These are phyloP conservation scores for Suhomyces sp. DNA, from an alignment of 805 yeast genomes.

Conservation along the genomic window DNA sequence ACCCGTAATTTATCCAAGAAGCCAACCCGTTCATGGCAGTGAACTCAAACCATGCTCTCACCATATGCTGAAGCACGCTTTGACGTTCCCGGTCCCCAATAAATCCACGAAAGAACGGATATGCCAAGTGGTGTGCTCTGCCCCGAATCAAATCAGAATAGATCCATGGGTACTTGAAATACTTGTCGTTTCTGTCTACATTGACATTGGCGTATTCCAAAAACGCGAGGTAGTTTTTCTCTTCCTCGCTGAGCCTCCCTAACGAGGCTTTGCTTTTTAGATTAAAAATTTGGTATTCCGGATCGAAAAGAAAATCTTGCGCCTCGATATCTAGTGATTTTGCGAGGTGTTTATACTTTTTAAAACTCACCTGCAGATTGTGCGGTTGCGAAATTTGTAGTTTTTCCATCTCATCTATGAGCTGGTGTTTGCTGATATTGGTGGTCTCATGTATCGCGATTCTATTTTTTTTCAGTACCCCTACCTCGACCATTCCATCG, in stretches of 20 bases:
- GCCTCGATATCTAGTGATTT: slow-evolving; percentile 15
- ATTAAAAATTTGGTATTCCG: slow-evolving; percentile 24
- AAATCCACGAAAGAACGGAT: slow-evolving; percentile 30
- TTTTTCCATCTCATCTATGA: slow-evolving; percentile 9
- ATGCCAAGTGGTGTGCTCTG: slow-evolving; percentile 27
- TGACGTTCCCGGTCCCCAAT: slow-evolving; percentile 19
- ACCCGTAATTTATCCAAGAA: slow-evolving; percentile 41
- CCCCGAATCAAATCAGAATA: slow-evolving; percentile 34
- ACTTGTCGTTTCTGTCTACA: slow-evolving; percentile 26
- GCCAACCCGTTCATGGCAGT: slow-evolving; percentile 36
- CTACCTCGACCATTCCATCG: slow-evolving; percentile 23
- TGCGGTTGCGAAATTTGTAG: background rate
- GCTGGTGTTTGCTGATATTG: background rate
- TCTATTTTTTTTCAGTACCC: slow-evolving; percentile 26
- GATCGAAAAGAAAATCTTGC: slow-evolving; percentile 31
- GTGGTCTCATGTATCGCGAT: slow-evolving; percentile 11
- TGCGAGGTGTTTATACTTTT: slow-evolving; percentile 4
- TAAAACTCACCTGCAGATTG: background rate
- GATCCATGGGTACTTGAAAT: slow-evolving; percentile 42
- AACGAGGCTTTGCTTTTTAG: slow-evolving; percentile 17
- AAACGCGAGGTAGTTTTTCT: slow-evolving; percentile 26
- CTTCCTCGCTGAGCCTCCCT: slow-evolving; percentile 14
- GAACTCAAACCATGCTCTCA: slow-evolving; percentile 45
- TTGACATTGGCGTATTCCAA: slow-evolving; percentile 22
- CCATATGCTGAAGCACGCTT: slow-evolving; percentile 38